Conservation (phyloP, 306 rosid species). For the Quercus dentata region DNA sequence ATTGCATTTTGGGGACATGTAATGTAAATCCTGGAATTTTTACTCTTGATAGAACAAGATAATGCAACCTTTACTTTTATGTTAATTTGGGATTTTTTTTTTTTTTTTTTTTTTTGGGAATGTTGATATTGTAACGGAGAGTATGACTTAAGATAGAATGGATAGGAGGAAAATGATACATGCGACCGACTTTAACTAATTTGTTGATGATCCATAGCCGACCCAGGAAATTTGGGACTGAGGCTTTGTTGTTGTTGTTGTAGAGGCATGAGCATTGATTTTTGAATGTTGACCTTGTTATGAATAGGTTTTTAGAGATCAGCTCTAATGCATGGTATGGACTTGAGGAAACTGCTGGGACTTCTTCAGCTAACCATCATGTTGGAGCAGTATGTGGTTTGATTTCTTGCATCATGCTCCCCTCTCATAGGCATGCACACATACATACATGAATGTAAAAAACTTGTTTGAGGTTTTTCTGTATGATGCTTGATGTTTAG, state of each 20-base stretch:
- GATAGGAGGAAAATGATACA: too few species aligned
- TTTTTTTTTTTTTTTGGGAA: not conserved
- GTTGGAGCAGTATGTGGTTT: conserved; percentile 77
- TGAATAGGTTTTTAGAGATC: conserved; percentile 62
- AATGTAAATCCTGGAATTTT: too few species aligned
- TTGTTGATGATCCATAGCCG: too few species aligned
- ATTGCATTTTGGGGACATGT: not conserved
- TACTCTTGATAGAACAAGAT: not conserved
- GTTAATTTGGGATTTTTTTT: not conserved
- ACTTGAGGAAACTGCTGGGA: conserved; percentile 84
- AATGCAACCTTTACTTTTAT: not conserved
- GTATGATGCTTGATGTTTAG: not conserved
- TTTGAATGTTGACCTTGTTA: not conserved
- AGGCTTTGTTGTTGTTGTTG: too few species aligned
- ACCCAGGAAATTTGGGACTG: too few species aligned
- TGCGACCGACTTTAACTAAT: too few species aligned
- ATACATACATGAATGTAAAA: not conserved
- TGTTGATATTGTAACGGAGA: not conserved
- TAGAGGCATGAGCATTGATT: not conserved
- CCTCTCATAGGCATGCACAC: not conserved
- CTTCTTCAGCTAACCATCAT: conserved; percentile 56
- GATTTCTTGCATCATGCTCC: not conserved
- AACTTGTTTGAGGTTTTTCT: not conserved
- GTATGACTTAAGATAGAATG: too few species aligned
- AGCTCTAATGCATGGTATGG: conserved; percentile 81